These are phyloP conservation scores for Limonium bicolor DNA, from an alignment of 148 eudicot genomes.

Conservation along the genomic window DNA sequence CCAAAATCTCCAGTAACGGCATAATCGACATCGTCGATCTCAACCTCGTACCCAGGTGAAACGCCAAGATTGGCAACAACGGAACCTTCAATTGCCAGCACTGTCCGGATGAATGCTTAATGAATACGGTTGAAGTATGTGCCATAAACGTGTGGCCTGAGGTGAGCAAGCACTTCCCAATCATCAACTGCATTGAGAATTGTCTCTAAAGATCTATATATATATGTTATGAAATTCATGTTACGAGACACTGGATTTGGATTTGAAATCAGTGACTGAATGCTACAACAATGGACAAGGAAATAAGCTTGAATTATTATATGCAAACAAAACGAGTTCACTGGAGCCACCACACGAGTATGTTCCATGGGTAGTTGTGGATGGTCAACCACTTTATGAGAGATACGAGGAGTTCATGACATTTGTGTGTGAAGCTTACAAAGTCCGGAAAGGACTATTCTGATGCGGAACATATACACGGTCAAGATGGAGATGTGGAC, in stretches of 20 bases:
- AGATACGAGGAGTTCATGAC: too few species aligned
- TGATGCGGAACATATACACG: too few species aligned
- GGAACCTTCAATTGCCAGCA: constrained; percentile 53
- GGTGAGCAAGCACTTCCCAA: constrained; percentile 46
- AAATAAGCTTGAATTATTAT: constrained; percentile 50
- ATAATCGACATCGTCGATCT: constrained; percentile 41
- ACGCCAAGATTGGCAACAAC: constrained; percentile 28
- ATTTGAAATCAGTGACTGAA: constrained; percentile 25
- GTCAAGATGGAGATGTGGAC: too few species aligned
- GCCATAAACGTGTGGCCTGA: constrained; percentile 68
- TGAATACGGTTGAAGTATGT: constrained; percentile 83
- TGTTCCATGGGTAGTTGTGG: constrained; percentile 84
- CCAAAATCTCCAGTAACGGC: constrained; percentile 27
- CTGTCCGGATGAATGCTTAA: constrained; percentile 38
- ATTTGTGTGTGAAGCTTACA: too few species aligned
- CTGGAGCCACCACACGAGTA: constrained; percentile 64
- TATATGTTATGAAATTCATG: constrained; percentile 56
- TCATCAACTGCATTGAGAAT: constrained; percentile 59
- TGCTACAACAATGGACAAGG: constrained; percentile 39
- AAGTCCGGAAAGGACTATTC: too few species aligned
- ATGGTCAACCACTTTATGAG: constrained; percentile 69
- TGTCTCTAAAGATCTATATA: constrained; percentile 24
- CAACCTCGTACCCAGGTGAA: constrained; percentile 61
- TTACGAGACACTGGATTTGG: constrained; percentile 31
- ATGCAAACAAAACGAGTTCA: constrained; percentile 47